These are phyloP conservation scores for Hemileccinum impolitum DNA, from an alignment of 768 basidiomycete species.

Conservation along the genomic window DNA sequence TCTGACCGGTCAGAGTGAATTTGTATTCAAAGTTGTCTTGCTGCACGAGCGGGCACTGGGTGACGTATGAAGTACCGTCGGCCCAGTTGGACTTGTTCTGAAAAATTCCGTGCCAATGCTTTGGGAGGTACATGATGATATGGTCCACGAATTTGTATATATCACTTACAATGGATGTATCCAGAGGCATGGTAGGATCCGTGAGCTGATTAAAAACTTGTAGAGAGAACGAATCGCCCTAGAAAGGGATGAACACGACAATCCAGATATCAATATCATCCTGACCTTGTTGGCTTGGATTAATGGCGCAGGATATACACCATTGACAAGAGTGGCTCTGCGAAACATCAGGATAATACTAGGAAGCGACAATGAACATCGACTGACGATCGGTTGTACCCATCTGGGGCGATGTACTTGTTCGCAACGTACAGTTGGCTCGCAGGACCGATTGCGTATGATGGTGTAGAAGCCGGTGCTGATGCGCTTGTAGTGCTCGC, in stretches of 20 bases:
- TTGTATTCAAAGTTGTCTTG: constrained; percentile 34
- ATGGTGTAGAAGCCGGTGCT: neutral
- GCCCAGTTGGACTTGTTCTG: constrained; percentile 30
- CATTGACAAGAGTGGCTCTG: constrained; percentile 43
- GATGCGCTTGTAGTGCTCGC: neutral
- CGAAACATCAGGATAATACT: neutral
- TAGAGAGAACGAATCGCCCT: constrained; percentile 40
- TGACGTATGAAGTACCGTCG: constrained; percentile 38
- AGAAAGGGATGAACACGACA: neutral
- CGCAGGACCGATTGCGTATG: constrained; percentile 17
- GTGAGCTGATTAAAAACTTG: constrained; percentile 44
- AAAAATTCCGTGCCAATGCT: constrained; percentile 34
- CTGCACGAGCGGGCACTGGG: constrained; percentile 41
- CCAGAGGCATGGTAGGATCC: constrained; percentile 44
- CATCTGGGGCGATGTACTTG: constrained; percentile 44
- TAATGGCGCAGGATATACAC: constrained; percentile 45
- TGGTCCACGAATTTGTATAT: neutral
- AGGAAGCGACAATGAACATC: neutral
- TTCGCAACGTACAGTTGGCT: constrained; percentile 36
- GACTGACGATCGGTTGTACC: constrained; percentile 39
- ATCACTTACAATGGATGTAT: constrained; percentile 39
- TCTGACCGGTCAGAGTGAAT: constrained; percentile 32
- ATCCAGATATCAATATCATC: neutral
- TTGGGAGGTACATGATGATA: constrained; percentile 15
- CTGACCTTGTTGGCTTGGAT: constrained; percentile 38